These are phyloP conservation scores for Clitopilus hobsonii DNA, from an alignment of 768 basidiomycete species.

Conservation along the genomic window DNA sequence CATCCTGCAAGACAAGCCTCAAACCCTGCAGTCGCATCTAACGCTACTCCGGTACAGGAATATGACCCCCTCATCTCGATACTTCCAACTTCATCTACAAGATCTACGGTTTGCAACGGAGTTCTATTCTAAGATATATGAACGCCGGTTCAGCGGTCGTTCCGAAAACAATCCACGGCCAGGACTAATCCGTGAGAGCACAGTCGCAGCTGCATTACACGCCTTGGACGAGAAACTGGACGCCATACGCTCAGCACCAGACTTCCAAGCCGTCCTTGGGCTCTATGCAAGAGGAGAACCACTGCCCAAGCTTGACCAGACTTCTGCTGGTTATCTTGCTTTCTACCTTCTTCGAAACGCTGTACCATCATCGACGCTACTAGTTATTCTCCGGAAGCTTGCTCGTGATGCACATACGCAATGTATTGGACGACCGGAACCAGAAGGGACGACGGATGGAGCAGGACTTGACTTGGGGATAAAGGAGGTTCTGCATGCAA, in stretches of 20 bases:
- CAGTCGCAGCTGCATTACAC: conserved; percentile 61
- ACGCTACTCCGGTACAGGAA: conserved; percentile 65
- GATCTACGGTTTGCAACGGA: conserved; percentile 72
- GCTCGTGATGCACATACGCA: conserved; percentile 60
- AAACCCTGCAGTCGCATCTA: conserved; percentile 70
- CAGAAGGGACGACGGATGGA: conserved; percentile 44
- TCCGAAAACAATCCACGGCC: conserved; percentile 60
- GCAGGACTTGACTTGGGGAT: conserved; percentile 47
- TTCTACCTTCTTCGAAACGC: conserved; percentile 72
- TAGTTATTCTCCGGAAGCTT: conserved; percentile 55
- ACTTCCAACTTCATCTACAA: conserved; percentile 65
- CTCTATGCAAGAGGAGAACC: conserved; percentile 54
- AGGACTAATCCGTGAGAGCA: conserved; percentile 68
- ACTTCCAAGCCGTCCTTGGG: conserved; percentile 39
- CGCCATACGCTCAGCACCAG: conserved; percentile 29
- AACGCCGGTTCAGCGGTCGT: conserved; percentile 70
- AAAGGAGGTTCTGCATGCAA: conserved; percentile 80
- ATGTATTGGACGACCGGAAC: conserved; percentile 42
- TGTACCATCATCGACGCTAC: conserved; percentile 66
- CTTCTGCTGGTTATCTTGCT: conserved; percentile 41
- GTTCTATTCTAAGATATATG: conserved; percentile 74
- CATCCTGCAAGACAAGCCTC: conserved; percentile 87
- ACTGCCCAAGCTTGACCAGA: conserved; percentile 23
- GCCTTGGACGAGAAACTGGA: conserved; percentile 58
- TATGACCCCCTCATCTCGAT: conserved; percentile 51